Base-by-base conservation (phyloP, 306 rosid genomes). In the Gastrolobium bilobum region DNA sequence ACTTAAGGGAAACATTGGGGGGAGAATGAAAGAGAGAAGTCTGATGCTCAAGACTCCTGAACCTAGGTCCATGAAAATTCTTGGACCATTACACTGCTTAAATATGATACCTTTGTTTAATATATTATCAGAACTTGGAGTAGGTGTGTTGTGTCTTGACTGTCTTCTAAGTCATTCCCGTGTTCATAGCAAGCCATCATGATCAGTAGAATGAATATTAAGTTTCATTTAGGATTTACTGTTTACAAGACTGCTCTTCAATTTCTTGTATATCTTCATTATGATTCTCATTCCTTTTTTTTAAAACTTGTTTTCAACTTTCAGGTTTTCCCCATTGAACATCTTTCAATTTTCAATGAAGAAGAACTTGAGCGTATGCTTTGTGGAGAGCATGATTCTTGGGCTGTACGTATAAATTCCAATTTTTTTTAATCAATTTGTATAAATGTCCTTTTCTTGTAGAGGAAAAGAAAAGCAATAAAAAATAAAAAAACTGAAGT, bases 301-400 rank as follows among this genome's bases (percentile, higher is more conserved):
- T 54, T 30, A 1, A 20, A 53, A 65, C 56, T 14, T 2, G 43
- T 33, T 78, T 52, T 72, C 14, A 7, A 44, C 52, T 76, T 76
- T 71, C 91, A 96, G 99, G 97, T 96, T 82, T 90, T 93, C 81
- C 82, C 94, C 77, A 84, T 93, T 29, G 88, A 89, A 52, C 91
- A 88, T 80, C 99, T 96, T 71, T 86, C 76, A 60, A 84, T 86
- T 77, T 96, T 93, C 79, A 88, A 82, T 53, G 96, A 91, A 69
- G 96, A 93, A 77, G 98, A 96, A 73, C 85, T 96, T 48, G 99
- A 96, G 88, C 91, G 83, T 77, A 81, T 90, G 48, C 88, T 96
- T 40, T 96, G 99, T 48, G 99, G 98, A 87, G 98, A 96, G 74
- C 79, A 73, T 39, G 93, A 91, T 82, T 86, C 97, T 60, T 93